phyloP scores from a whole-genome alignment of 371 early-diverging fungal genomes.

The Phascolomyces articulosus region DNA sequence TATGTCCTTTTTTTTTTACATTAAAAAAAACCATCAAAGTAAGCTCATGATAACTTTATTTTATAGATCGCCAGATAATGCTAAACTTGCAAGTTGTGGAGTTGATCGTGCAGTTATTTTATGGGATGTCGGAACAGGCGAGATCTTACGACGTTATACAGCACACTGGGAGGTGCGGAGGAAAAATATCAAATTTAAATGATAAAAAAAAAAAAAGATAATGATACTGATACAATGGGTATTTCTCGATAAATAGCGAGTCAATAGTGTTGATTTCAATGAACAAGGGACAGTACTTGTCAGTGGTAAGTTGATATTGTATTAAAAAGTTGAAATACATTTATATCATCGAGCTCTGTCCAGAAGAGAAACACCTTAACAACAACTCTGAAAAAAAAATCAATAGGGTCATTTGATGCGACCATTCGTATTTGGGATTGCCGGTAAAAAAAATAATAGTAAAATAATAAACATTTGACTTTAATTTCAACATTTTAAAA shows the following conservation, averaged over 20 bases:
- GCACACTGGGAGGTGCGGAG: conserved; percentile 77
- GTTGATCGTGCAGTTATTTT: conserved; percentile 80
- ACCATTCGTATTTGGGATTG: conserved; percentile 91
- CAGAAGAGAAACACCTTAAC: too few relatives aligned
- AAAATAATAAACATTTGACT: too few relatives aligned
- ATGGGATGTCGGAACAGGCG: conserved; percentile 87
- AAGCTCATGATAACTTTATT: neutral
- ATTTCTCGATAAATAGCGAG: conserved; percentile 44
- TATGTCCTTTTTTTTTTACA: neutral
- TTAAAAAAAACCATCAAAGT: neutral
- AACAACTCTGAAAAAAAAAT: conserved; percentile 4
- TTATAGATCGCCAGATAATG: conserved; percentile 71
- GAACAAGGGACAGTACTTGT: conserved; percentile 77
- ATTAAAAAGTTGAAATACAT: neutral
- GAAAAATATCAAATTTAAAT: neutral
- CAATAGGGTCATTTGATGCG: conserved; percentile 85
- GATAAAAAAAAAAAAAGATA: neutral
- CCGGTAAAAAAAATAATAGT: conserved; percentile 34
- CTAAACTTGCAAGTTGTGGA: conserved; percentile 82
- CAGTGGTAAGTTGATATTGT: conserved; percentile 52
- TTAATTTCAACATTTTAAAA: too few relatives aligned
- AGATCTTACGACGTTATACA: conserved; percentile 70
- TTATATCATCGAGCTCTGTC: neutral
- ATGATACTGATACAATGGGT: neutral
- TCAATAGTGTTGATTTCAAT: conserved; percentile 86